Conservation (phyloP, 2,329 filamentous ascomycete species). For the Westerdykella aurantiaca region DNA sequence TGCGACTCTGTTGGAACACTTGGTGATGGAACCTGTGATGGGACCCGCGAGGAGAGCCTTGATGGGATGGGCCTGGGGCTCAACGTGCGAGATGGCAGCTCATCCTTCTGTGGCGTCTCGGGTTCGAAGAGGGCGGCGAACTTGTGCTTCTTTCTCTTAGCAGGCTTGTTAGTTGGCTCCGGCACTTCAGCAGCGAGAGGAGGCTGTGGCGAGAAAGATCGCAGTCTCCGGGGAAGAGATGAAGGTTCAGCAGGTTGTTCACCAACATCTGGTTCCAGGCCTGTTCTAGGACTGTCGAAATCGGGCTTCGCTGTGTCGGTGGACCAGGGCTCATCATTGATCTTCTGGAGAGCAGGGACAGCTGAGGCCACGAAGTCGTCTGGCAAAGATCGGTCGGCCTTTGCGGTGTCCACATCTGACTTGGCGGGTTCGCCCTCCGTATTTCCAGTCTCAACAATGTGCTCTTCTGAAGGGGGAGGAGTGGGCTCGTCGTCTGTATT, state of each 20-base stretch:
- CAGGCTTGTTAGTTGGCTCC: constrained; percentile 13
- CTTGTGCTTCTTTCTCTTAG: constrained; percentile 38
- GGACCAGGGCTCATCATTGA: too few species aligned
- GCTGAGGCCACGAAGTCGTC: too few species aligned
- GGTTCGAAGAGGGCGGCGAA: constrained; percentile 30
- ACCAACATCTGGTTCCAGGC: not conserved
- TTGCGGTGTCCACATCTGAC: too few species aligned
- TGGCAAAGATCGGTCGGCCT: too few species aligned
- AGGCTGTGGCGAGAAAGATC: not conserved
- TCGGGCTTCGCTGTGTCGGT: too few species aligned
- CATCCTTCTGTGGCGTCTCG: constrained; percentile 10
- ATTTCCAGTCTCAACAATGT: too few species aligned
- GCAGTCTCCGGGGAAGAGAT: too few species aligned
- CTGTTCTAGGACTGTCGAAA: not conserved
- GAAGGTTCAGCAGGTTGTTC: not conserved
- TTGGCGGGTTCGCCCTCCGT: too few species aligned
- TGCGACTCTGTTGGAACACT: not conserved
- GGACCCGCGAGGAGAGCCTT: not conserved
- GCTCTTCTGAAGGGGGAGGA: too few species aligned
- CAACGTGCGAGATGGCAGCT: not conserved
- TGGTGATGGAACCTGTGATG: too few species aligned
- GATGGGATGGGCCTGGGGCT: constrained; percentile 17
- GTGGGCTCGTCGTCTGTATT: too few species aligned
- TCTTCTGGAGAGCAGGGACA: too few species aligned
- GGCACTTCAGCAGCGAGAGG: constrained; percentile 4